These are phyloP conservation scores for Galeopsis tetrahit DNA, from an alignment of 257 asterid genomes.

Conservation along the genomic window DNA sequence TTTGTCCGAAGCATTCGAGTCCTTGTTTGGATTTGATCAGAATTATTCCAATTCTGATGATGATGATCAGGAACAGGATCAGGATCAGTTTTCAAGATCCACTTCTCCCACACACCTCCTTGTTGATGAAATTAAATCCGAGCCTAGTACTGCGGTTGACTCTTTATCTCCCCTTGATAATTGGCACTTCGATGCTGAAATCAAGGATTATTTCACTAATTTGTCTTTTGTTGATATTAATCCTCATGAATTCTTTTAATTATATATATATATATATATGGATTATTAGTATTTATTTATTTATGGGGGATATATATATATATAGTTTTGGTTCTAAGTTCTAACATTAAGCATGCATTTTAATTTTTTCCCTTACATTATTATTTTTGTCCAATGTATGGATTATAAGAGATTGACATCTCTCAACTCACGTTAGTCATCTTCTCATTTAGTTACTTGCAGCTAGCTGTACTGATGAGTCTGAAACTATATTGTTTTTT, in stretches of 20 bases:
- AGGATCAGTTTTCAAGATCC: constrained; percentile 46
- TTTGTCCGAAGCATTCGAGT: constrained; percentile 53
- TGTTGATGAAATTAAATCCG: constrained; percentile 49
- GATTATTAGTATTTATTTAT: not conserved
- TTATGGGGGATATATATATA: not conserved
- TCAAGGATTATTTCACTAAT: constrained; percentile 52
- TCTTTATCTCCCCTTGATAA: constrained; percentile 66
- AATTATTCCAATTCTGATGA: too few relatives aligned
- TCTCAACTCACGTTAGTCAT: constrained; percentile 19
- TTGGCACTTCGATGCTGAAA: constrained; percentile 69
- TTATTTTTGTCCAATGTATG: constrained; percentile 5
- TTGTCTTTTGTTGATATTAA: constrained; percentile 53
- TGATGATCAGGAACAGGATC: not conserved
- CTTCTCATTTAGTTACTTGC: constrained; percentile 22
- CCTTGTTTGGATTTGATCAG: constrained; percentile 58
- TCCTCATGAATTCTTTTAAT: constrained; percentile 50
- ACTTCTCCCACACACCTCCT: constrained; percentile 42
- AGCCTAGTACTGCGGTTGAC: constrained; percentile 33
- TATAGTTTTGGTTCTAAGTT: constrained; percentile 17
- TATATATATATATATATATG: not conserved
- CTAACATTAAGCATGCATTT: constrained; percentile 38
- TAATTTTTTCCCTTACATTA: not conserved
- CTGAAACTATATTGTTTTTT: too few relatives aligned
- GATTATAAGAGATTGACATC: constrained; percentile 12
- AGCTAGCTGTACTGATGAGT: too few relatives aligned